Percentiles rank a stretch among this genome's conserved stretches.
phyloP scores from a whole-genome alignment of 2,329 filamentous ascomycete genomes.

The Drechslerella coelobrocha region DNA sequence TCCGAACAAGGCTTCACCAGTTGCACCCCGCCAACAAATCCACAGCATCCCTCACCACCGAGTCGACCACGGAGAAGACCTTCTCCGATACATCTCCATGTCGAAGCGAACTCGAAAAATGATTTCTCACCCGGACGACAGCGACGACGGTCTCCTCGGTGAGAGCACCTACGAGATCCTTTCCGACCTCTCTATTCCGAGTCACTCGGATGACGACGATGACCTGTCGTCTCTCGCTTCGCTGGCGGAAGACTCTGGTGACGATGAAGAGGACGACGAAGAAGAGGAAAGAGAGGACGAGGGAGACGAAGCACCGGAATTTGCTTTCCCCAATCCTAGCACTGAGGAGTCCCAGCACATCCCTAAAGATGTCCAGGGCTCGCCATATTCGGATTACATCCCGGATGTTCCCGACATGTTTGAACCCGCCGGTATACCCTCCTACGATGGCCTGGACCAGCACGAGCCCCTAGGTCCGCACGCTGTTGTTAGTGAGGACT shows the following conservation, averaged over 20 bases:
- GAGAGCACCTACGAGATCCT: slow-evolving; percentile 56
- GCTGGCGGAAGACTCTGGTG: slow-evolving; percentile 59
- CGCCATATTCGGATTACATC: slow-evolving; percentile 35
- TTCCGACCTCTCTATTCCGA: slow-evolving; percentile 55
- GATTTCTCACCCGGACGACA: slow-evolving; percentile 54
- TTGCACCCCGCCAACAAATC: slow-evolving; percentile 37
- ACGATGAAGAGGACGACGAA: slow-evolving; percentile 50
- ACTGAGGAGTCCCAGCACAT: slow-evolving; percentile 24
- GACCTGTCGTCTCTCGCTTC: slow-evolving; percentile 58
- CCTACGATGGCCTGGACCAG: slow-evolving; percentile 39
- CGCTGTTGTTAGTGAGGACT: slow-evolving; percentile 25
- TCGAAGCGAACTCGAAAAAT: slow-evolving; percentile 51
- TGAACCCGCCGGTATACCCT: slow-evolving; percentile 42
- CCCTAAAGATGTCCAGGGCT: slow-evolving; percentile 11
- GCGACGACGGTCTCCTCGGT: slow-evolving; percentile 52
- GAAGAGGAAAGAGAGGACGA: slow-evolving; percentile 52
- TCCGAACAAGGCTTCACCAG: slow-evolving; percentile 40
- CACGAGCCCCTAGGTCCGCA: slow-evolving; percentile 29
- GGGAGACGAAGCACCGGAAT: slow-evolving; percentile 16
- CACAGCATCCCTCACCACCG: slow-evolving; percentile 41
- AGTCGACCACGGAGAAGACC: slow-evolving; percentile 27
- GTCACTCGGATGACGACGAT: slow-evolving; percentile 61
- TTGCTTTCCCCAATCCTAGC: slow-evolving; percentile 37
- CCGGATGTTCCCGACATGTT: slow-evolving; percentile 44
- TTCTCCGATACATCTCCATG: slow-evolving; percentile 35